A percentile compares a stretch with the other conserved stretches of the same genome.
Evolutionary conservation across 345 rosid species (phyloP).

Genomic region (Lagerstroemia speciosa): DNA sequence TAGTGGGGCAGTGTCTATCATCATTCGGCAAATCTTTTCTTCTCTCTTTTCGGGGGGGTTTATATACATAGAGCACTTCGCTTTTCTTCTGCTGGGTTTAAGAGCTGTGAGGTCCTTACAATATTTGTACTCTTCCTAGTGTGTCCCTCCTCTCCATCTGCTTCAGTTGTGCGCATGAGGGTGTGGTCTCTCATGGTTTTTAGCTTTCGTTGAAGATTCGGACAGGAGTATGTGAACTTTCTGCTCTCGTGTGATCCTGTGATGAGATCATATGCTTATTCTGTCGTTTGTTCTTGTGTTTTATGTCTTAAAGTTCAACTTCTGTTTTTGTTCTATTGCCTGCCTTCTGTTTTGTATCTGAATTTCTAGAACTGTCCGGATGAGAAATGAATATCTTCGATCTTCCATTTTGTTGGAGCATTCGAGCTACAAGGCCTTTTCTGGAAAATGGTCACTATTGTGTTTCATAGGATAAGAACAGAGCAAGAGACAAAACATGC

Average conservation of each 20-base stretch:
- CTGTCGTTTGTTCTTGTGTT: background rate
- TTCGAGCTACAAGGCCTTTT: background rate
- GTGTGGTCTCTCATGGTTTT: conserved; percentile 27
- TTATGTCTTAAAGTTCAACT: background rate
- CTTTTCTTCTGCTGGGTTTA: conserved; percentile 13
- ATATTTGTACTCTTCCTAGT: conserved; percentile 3
- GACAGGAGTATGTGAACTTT: background rate
- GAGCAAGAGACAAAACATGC: too few relatives aligned
- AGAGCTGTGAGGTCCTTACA: conserved; percentile 12
- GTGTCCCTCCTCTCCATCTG: conserved; percentile 4
- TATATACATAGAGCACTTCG: background rate
- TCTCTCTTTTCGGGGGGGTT: conserved; percentile 9
- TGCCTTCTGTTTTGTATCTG: background rate
- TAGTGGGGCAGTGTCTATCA: conserved; percentile 13
- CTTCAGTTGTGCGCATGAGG: conserved; percentile 10
- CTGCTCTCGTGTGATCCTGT: background rate
- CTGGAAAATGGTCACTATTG: too few relatives aligned
- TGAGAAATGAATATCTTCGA: background rate
- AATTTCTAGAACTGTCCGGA: background rate
- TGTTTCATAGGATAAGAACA: too few relatives aligned
- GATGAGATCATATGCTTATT: background rate
- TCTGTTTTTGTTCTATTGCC: background rate
- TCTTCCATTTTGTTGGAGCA: background rate
- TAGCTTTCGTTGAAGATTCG: conserved; percentile 20
- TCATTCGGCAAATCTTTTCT: background rate